Percentiles rank a stretch among this genome's conserved stretches.
Conservation (phyloP, 495 filamentous ascomycete species). For the Ascodesmis nigricans region DNA sequence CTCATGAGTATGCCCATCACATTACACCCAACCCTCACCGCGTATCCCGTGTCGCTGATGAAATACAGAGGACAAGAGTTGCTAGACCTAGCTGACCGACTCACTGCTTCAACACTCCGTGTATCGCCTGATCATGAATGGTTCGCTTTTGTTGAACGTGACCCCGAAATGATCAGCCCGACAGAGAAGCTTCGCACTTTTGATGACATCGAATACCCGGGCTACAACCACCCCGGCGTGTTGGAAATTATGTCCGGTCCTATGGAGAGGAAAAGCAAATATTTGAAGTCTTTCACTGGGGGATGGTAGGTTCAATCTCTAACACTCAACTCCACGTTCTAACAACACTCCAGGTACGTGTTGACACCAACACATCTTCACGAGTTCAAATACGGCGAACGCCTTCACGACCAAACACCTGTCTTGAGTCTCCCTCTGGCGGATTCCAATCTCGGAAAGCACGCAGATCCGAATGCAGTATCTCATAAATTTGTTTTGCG, state of each 20-base stretch:
- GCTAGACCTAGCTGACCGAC: slow-evolving; percentile 53
- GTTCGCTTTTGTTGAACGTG: slow-evolving; percentile 57
- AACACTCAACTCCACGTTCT: slow-evolving; percentile 14
- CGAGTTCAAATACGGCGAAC: slow-evolving; percentile 49
- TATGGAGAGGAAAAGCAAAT: slow-evolving; percentile 94
- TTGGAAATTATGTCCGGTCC: slow-evolving; percentile 72
- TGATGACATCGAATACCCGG: slow-evolving; percentile 82
- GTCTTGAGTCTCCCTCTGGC: slow-evolving; percentile 91
- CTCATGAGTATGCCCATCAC: too few species aligned
- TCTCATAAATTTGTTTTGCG: slow-evolving; percentile 99
- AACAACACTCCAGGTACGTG: slow-evolving; percentile 55
- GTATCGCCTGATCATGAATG: slow-evolving; percentile 89
- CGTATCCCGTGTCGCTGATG: too few species aligned
- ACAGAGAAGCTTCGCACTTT: slow-evolving; percentile 51
- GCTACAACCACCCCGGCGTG: slow-evolving; percentile 66
- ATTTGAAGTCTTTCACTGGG: slow-evolving; percentile 90
- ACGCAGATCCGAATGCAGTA: slow-evolving; percentile 59
- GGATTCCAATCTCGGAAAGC: slow-evolving; percentile 85
- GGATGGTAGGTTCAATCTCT: slow-evolving; percentile 49
- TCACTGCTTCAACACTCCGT: slow-evolving; percentile 61
- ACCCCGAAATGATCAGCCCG: slow-evolving; percentile 76
- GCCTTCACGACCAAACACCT: slow-evolving; percentile 44
- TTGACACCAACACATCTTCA: slow-evolving; percentile 90
- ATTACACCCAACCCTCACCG: too few species aligned
- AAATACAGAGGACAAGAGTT: slow-evolving; percentile 61